Evolutionary conservation across 1,284 basidiomycete species (phyloP).

Genomic region (Heliocybe sulcata): DNA sequence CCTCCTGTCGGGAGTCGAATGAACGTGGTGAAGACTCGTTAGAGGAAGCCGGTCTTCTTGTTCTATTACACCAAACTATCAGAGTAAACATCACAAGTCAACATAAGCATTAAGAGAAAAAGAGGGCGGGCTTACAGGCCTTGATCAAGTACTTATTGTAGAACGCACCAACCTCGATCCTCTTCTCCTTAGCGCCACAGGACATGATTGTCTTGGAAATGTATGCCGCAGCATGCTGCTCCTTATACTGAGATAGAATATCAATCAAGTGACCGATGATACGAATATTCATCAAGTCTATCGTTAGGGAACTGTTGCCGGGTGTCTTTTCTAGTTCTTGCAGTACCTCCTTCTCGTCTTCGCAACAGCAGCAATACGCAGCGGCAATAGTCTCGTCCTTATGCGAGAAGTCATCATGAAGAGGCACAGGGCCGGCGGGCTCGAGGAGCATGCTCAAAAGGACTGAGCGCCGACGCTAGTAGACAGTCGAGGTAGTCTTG

Average conservation of each 20-base stretch:
- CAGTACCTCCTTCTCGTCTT: not conserved
- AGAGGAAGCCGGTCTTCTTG: conserved; percentile 2
- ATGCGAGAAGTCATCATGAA: not conserved
- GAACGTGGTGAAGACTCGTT: not conserved
- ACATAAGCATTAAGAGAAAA: not conserved
- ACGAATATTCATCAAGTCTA: not conserved
- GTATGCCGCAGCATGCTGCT: not conserved
- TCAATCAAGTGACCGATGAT: not conserved
- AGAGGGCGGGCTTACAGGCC: not conserved
- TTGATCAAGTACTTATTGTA: not conserved
- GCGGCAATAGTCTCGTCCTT: not conserved
- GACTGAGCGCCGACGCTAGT: too few species aligned
- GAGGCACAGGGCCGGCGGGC: not conserved
- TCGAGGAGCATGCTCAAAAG: too few species aligned
- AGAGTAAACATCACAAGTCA: not conserved
- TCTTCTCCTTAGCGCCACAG: not conserved
- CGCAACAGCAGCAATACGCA: not conserved
- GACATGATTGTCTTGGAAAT: not conserved
- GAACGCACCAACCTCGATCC: not conserved
- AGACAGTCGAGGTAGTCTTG: too few species aligned
- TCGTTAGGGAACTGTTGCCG: not conserved
- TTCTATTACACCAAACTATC: conserved; percentile 1
- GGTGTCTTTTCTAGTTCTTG: not conserved
- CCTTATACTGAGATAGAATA: not conserved
- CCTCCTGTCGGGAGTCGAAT: not conserved